Base-by-base conservation (phyloP, 164 flowering plant genomes). In the Annona squamosa region DNA sequence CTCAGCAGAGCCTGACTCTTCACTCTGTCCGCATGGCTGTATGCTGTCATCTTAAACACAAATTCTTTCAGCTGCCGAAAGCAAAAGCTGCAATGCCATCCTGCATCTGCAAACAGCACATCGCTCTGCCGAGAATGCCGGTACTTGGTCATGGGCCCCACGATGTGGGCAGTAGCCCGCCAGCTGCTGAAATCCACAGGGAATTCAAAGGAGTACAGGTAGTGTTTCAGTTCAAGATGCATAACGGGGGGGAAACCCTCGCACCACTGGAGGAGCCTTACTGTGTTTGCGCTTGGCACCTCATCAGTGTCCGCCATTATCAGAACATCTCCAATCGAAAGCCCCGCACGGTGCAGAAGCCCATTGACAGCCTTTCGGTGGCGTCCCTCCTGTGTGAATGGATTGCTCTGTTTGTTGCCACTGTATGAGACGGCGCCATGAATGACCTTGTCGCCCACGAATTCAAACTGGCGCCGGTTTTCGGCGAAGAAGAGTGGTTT, bases 81-180 rank as follows among this genome's bases (percentile, higher is more conserved):
- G 71, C 88, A 85, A 68, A 85, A 85, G 79, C 86, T 85, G 46
- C 88, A 85, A 65, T 85, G 88, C 86, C 86, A 84, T 6, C 88
- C 88, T 1, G 88, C 78, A 67, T 84, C 85, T 0, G 88, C 81
- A 4, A 85, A 74, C 2, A 83, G 43, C 2, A 71, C 26, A 73
- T 85, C 77, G 0, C 80, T 63, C 62, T 84, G 88, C 2, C 86
- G 76, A 0, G 82, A 80, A 70, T 84, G 86, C 4, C 71, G 71
- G 66, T 85, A 85, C 18, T 45, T 72, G 1, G 86, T 85, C 72
- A 79, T 46, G 0, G 48, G 75, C 13, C 67, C 72, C 46, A 69
- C 82, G 12, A 79, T 64, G 46, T 85, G 86, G 16, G 74, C 73
- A 5, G 85, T 63, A 12, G 88, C 81, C 3, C 84, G 75, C 86